phyloP scores from a whole-genome alignment of 2,329 filamentous ascomycete genomes.

The Teratosphaeria epicoccoides region DNA sequence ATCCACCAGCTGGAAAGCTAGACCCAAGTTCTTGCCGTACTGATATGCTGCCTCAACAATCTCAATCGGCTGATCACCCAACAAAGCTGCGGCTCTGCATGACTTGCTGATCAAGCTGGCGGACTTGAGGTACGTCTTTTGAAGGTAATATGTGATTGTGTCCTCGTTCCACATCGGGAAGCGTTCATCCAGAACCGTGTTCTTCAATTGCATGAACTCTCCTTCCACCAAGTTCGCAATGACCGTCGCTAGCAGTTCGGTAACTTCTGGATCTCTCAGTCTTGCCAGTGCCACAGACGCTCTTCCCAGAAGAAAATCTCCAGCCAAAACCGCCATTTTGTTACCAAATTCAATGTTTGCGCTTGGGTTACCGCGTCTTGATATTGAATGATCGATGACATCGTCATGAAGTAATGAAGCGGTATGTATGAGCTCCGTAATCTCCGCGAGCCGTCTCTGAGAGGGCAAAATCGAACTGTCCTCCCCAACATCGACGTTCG shows the following conservation, averaged over 20 bases:
- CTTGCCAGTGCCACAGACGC: constrained; percentile 89
- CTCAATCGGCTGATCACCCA: constrained; percentile 64
- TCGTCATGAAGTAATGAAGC: constrained; percentile 95
- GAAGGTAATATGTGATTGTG: constrained; percentile 82
- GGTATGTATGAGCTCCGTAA: constrained; percentile 94
- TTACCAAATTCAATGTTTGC: constrained; percentile 96
- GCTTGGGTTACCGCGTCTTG: constrained; percentile 71
- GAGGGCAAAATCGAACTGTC: constrained; percentile 74
- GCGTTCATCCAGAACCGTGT: constrained; percentile 78
- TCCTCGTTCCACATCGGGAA: constrained; percentile 81
- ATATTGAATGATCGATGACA: constrained; percentile 86
- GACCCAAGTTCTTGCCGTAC: constrained; percentile 85
- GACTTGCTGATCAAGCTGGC: constrained; percentile 94
- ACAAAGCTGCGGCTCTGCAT: constrained; percentile 76
- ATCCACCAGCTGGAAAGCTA: constrained; percentile 95
- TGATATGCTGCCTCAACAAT: constrained; percentile 85
- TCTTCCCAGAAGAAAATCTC: constrained; percentile 88
- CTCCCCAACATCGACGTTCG: constrained; percentile 35
- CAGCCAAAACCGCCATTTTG: constrained; percentile 96
- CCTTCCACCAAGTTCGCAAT: constrained; percentile 97
- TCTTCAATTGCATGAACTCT: constrained; percentile 99
- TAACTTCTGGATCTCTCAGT: constrained; percentile 83
- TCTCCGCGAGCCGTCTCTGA: constrained; percentile 85
- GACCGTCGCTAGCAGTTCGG: constrained; percentile 86
- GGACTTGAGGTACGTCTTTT: constrained; percentile 97